A percentile compares a stretch with the other conserved stretches of the same genome.
Evolutionary conservation across 2,329 filamentous ascomycete genomes (phyloP).

Genomic region (Huntiella abstrusa): DNA sequence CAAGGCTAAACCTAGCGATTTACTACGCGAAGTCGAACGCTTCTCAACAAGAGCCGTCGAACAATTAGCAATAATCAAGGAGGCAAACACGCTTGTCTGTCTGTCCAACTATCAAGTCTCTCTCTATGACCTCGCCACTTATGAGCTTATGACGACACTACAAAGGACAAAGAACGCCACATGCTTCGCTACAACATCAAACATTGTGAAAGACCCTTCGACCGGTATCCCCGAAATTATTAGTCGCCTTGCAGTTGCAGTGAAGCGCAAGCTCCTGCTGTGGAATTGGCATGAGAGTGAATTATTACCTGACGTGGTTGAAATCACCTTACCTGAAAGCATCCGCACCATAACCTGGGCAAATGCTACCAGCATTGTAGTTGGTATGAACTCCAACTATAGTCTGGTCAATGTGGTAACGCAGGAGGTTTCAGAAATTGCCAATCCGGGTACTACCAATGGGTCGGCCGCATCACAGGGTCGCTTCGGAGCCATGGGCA

Average conservation of each 20-base stretch:
- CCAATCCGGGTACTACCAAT: conserved; percentile 54
- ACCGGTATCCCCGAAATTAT: conserved; percentile 88
- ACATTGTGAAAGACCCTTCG: conserved; percentile 75
- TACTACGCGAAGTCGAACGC: conserved; percentile 80
- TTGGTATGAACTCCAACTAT: conserved; percentile 81
- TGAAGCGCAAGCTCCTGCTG: conserved; percentile 72
- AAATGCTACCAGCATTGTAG: conserved; percentile 67
- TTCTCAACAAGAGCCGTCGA: conserved; percentile 83
- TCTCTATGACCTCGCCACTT: conserved; percentile 74
- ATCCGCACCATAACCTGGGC: conserved; percentile 87
- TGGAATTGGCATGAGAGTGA: conserved; percentile 98
- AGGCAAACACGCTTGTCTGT: conserved; percentile 78
- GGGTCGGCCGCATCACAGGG: conserved; percentile 44
- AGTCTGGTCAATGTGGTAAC: conserved; percentile 69
- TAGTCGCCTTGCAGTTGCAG: conserved; percentile 73
- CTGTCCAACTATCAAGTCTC: conserved; percentile 80
- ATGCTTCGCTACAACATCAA: conserved; percentile 82
- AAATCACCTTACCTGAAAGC: conserved; percentile 63
- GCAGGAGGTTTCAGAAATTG: conserved; percentile 57
- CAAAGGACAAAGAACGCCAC: conserved; percentile 72
- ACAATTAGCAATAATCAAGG: conserved; percentile 88
- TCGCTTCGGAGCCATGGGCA: conserved; percentile 66
- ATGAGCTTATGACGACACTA: conserved; percentile 62
- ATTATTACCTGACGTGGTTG: conserved; percentile 50
- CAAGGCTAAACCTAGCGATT: conserved; percentile 45